Percentiles rank a stretch among this genome's conserved stretches.
Evolutionary conservation across 2,329 filamentous ascomycete genomes (phyloP).

Genomic region (Monilinia polystroma): DNA sequence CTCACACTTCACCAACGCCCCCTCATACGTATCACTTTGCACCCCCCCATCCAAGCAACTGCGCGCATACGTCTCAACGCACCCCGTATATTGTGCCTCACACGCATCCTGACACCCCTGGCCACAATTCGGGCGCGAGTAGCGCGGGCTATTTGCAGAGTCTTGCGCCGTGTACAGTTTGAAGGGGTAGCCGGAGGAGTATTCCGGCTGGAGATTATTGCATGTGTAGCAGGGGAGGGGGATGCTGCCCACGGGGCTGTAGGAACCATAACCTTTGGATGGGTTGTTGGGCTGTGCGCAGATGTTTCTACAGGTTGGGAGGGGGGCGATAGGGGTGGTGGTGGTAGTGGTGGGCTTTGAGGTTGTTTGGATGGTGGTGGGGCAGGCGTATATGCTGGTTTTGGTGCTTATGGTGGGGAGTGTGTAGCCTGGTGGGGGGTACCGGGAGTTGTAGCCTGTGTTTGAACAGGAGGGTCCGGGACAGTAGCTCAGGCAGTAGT

Average conservation of each 20-base stretch:
- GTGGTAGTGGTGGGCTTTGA: slow-evolving; percentile 36
- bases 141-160: slow-evolving; percentile 47
- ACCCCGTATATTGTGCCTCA: slow-evolving; percentile 52
- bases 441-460: slow-evolving; percentile 45
- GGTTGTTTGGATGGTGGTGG: slow-evolving; percentile 32
- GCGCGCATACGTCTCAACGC: slow-evolving; percentile 50
- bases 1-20: slow-evolving; percentile 47
- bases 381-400: slow-evolving; percentile 42
- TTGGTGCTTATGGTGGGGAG: slow-evolving; percentile 44
- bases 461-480: slow-evolving; percentile 44
- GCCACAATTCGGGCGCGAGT: slow-evolving; percentile 42
- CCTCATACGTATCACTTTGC: slow-evolving; percentile 29
- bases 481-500: slow-evolving; percentile 47
- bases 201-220: slow-evolving; percentile 51
- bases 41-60: slow-evolving; percentile 44
- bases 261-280: slow-evolving; percentile 65
- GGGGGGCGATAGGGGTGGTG: slow-evolving; percentile 43
- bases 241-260: slow-evolving; percentile 55
- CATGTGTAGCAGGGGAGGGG: slow-evolving; percentile 53
- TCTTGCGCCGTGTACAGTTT: slow-evolving; percentile 53
- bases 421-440: slow-evolving; percentile 43
- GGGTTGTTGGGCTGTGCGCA: slow-evolving; percentile 55
- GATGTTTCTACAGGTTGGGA: slow-evolving; percentile 48
- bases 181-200: slow-evolving; percentile 45
- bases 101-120: slow-evolving; percentile 54